phyloP scores from a whole-genome alignment of 2,329 filamentous ascomycete genomes.

The Tolypocladium amazonense region DNA sequence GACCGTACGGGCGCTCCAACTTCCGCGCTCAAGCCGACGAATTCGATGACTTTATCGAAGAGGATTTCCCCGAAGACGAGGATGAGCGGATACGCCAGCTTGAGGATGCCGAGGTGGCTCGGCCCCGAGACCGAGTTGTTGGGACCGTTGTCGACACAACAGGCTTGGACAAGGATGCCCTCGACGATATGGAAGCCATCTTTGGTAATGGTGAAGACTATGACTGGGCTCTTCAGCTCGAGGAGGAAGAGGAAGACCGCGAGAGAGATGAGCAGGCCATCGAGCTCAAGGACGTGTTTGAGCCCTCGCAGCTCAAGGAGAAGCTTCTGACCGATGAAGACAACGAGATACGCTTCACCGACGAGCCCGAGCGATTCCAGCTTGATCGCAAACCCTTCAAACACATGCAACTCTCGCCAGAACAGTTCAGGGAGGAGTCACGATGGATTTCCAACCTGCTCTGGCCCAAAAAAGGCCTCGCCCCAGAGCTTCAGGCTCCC shows the following conservation, averaged over 20 bases:
- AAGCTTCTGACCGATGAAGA: conserved; percentile 94
- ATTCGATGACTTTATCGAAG: conserved; percentile 93
- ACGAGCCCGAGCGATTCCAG: conserved; percentile 92
- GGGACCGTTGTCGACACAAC: conserved; percentile 65
- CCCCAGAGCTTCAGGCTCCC: conserved; percentile 61
- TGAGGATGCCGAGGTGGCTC: conserved; percentile 82
- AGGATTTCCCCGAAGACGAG: conserved; percentile 84
- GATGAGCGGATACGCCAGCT: conserved; percentile 63
- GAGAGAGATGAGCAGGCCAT: conserved; percentile 72
- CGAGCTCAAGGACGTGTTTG: conserved; percentile 95
- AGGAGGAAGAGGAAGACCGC: conserved; percentile 75
- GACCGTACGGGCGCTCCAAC: conserved; percentile 37
- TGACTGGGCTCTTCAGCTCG: conserved; percentile 82
- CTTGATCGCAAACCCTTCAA: conserved; percentile 83
- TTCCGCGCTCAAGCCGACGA: conserved; percentile 61
- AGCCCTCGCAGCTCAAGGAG: conserved; percentile 88
- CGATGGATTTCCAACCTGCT: conserved; percentile 86
- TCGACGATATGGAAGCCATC: conserved; percentile 93
- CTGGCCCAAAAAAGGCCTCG: conserved; percentile 74
- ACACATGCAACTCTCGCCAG: conserved; percentile 65
- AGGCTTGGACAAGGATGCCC: conserved; percentile 80
- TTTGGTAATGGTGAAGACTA: conserved; percentile 96
- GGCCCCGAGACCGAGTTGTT: conserved; percentile 62
- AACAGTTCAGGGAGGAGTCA: conserved; percentile 83
- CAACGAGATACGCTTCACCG: conserved; percentile 76